Base-by-base conservation (phyloP, 1,139 yeast species). In the Candida pseudocylindracea region DNA sequence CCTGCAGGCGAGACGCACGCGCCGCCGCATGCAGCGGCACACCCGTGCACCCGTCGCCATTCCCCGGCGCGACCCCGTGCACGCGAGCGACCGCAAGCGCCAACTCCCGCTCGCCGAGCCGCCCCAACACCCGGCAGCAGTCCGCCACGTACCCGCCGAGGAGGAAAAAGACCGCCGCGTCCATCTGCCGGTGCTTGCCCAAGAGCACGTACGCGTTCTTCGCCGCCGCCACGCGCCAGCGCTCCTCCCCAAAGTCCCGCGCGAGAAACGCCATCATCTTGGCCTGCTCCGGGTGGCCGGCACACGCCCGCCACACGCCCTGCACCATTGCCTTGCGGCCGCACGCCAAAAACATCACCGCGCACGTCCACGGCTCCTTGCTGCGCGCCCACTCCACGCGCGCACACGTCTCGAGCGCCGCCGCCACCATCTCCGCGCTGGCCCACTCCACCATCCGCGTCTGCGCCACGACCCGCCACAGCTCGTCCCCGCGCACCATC, bases 191-290 rank as follows among this genome's bases (percentile, higher is more conserved):
- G 48, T 83, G 98, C 45, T 81, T 80, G 36, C 96, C 83, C 38
- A 88, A 51, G 30, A 88, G 54, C 0, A 83, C 96, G 56, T 69
- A 88, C 0, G 98, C 98, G 52, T 88, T 88, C 45, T 88, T 88
- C 44, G 69, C 53, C 0, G 98, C 95, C 1, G 95, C 94, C 0
- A 80, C 64, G 41, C 59, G 64, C 94, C 95, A 85, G 33, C 94
- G 57, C 9, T 64, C 60, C 35, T 69, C 66, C 2, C 54, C 54
- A 45, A 85, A 88, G 47, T 91, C 91, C 45, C 85, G 75, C 13
- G 60, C 58, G 42, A 88, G 55, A 42, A 88, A 75, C 42, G 63
- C 72, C 34, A 81, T 42, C 68, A 88, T 79, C 46, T 85, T 83
- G 29, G 66, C 69, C 42, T 74, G 83, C 44, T 91, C 98, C 3